Evolutionary conservation across 192 early-diverging fungal genomes (phyloP), one percentile per base, ranked within the genome.

Genomic region (Entomortierella lignicola): DNA sequence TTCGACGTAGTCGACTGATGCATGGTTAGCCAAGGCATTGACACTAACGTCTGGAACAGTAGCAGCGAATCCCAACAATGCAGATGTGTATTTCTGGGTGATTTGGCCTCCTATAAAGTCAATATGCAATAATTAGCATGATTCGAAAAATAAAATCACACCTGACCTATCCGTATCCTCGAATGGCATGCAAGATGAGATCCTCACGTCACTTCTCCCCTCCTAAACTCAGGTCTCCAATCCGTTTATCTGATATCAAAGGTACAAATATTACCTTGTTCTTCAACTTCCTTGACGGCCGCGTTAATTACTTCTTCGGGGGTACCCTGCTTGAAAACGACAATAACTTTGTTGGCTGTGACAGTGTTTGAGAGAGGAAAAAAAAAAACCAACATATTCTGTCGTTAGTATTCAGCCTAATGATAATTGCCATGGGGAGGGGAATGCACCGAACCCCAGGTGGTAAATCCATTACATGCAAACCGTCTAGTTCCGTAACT

Each of bases 51-150:
- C 90, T 11, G 90, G 89, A 4, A 91, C 29, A 18, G 85, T 72
- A 7, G 89, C 90, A 15, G 87, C 55, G 67, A 91, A 91, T 21
- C 90, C 90, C 50, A 86, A 57, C 52, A 91, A 57, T 0, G 82
- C 83, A 15, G 83, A 57, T 29, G 63, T 58, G 75, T 91, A 91
- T 17, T 77, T 64, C 27, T 91, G 80, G 1, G 65, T 77, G 55
- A 82, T 60, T 47, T 67, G 57, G 48, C 80, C 80, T n/a, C 80
- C 80, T 30, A 59, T 20, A 48, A 31, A 32, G 11, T n/a, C n/a
- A 63, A 30, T 32, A 63, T 4, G 34, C 34, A 17, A 11, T 60
- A 37, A 27, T 8, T 21, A 60, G 27, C n/a, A n/a, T n/a, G n/a
- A n/a, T n/a, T n/a, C n/a, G n/a, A n/a, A n/a, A n/a, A n/a, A n/a